Conservation (phyloP, 306 rosid species). For the Prunus campanulata region DNA sequence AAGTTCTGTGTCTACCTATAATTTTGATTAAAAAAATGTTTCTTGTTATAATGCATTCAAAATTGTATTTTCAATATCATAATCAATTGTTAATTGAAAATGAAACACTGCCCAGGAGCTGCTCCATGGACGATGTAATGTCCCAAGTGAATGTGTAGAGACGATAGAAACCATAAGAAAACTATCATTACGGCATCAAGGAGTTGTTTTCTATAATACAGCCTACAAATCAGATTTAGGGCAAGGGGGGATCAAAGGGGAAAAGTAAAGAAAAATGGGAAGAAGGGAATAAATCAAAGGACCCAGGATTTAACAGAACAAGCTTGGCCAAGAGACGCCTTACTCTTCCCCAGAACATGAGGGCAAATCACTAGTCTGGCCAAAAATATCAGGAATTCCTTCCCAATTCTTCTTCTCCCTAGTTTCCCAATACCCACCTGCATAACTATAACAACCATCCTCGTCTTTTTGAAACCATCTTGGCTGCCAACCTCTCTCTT, state of each 20-base stretch:
- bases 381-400: slow-evolving; percentile 79
- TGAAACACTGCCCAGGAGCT: background rate
- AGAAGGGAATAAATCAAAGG: background rate
- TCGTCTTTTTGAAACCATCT: slow-evolving; percentile 89
- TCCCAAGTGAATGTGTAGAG: background rate
- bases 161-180: background rate
- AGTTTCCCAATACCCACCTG: slow-evolving; percentile 92
- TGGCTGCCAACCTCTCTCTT: slow-evolving; percentile 98
- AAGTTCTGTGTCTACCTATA: no score
- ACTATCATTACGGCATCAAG: slow-evolving; percentile 15
- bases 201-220: slow-evolving; percentile 19
- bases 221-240: slow-evolving; percentile 37
- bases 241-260: slow-evolving; percentile 10
- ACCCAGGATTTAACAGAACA: slow-evolving; percentile 16
- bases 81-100: no score
- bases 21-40: no score
- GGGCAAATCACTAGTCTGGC: slow-evolving; percentile 60
- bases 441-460: slow-evolving; percentile 80
- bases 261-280: background rate
- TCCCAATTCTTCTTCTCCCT: slow-evolving; percentile 76
- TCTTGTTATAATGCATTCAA: no score
- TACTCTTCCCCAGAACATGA: slow-evolving; percentile 61
- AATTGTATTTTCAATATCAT: no score
- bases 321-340: slow-evolving; percentile 6
- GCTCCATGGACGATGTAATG: background rate